Evolutionary conservation across 2,329 filamentous ascomycete genomes (phyloP), one percentile per base, ranked within the genome.

Genomic region (Mycosphaerella sp.): DNA sequence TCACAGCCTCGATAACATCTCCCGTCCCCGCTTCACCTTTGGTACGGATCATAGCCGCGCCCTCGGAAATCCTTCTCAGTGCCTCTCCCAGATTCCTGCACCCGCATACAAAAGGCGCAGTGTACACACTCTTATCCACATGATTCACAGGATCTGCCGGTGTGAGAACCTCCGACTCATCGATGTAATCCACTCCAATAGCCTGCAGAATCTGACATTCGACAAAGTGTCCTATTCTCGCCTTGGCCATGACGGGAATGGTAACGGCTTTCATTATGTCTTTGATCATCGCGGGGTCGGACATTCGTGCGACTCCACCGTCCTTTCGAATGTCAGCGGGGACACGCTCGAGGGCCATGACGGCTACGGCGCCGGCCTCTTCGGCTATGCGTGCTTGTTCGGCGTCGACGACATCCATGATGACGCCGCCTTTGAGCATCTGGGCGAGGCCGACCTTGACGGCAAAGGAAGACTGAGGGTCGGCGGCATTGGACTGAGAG

Each of bases 211-310:
- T 95, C 79, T 88, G 92, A 77, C 91, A 96, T 78, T 98, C 93
- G 66, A 96, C 92, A 64, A 96, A 91, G 76, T 98, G 93, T 38
- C 93, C 93, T 70, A 97, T 98, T 69, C 93, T 83, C 23, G 92
- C 92, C 78, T 98, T 98, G 60, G 93, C 93, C 93, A 98, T 97
- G 73, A 98, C 93, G 65, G 93, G 93, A 66, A 97, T 96, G 51
- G 92, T 97, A 45, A 97, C 93, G 40, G 90, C 85, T 2, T 80
- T 83, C 83, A 96, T 95, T 71, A 98, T 97, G 73, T 91, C 88
- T 74, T 87, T 86, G 80, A 97, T 97, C 82, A 96, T 88, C 65
- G 80, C 77, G 1, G 93, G 93, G 76, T 97, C 92, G 2, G 87
- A 93, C 93, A 98, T 98, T 73, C 93, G 87, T 10, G 90, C 90